Percentiles rank a stretch among this genome's conserved stretches.
Evolutionary conservation across 1,284 basidiomycete genomes (phyloP).

Genomic region (Cutaneotrichosporon cavernicola): DNA sequence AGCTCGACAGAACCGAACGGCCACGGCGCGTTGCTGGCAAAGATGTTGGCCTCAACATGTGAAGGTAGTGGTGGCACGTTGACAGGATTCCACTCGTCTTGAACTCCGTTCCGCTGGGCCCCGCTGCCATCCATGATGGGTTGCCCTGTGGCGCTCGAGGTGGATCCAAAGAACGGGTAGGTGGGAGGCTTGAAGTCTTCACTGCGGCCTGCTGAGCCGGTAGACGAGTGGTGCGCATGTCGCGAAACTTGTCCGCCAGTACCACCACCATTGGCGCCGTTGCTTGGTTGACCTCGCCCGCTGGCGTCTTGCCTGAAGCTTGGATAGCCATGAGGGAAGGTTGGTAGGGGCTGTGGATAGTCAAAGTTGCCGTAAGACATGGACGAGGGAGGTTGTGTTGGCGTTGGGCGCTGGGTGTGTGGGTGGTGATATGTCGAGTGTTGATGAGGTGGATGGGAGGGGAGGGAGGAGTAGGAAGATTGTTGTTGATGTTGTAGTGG

Average conservation of each 20-base stretch:
- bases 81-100: slow-evolving; percentile 3
- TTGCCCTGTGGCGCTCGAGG: neutral
- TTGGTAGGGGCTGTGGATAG: neutral
- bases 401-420: neutral
- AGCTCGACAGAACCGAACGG: slow-evolving; percentile 1
- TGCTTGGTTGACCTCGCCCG: neutral
- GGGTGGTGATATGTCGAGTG: neutral
- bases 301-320: neutral
- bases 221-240: neutral
- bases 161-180: neutral
- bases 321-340: slow-evolving; percentile 18
- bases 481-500: slow-evolving; percentile 11
- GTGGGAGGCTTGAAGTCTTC: neutral
- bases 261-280: neutral
- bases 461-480: neutral
- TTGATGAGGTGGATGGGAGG: slow-evolving; percentile 12
- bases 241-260: neutral
- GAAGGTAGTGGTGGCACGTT: slow-evolving; percentile 16
- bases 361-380: slow-evolving; percentile 9
- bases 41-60: slow-evolving; percentile 18
- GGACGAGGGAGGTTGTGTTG: neutral
- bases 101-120: slow-evolving; percentile 3
- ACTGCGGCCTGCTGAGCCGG: neutral
- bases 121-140: neutral
- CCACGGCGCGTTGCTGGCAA: slow-evolving; percentile 6